phyloP scores from a whole-genome alignment of 2,329 filamentous ascomycete species.

The Coniochaeta pulveracea region DNA sequence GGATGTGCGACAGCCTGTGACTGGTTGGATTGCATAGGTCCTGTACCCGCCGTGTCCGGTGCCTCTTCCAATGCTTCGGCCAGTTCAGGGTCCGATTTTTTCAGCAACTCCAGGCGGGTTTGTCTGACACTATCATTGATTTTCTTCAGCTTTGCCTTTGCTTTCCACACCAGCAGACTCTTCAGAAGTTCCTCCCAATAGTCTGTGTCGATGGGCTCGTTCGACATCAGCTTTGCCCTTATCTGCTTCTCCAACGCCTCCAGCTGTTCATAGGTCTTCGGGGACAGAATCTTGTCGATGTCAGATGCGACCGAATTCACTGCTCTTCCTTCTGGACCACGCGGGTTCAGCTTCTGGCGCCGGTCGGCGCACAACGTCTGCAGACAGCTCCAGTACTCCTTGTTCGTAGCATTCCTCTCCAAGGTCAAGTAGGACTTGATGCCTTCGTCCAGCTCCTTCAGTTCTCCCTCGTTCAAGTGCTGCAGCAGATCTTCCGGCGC shows the following conservation, averaged over 20 bases:
- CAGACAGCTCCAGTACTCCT: constrained; percentile 88
- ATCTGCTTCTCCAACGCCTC: constrained; percentile 81
- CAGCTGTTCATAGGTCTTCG: constrained; percentile 81
- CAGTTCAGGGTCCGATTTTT: constrained; percentile 56
- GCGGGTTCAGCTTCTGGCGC: constrained; percentile 51
- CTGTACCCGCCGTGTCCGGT: constrained; percentile 22
- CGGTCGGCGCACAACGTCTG: constrained; percentile 72
- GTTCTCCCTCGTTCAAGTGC: constrained; percentile 51
- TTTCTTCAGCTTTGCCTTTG: constrained; percentile 69
- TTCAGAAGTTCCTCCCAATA: constrained; percentile 93
- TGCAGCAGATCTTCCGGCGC: constrained; percentile 76
- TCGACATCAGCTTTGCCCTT: constrained; percentile 69
- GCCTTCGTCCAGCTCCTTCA: constrained; percentile 69
- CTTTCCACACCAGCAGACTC: constrained; percentile 82
- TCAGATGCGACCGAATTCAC: constrained; percentile 76
- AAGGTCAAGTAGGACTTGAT: constrained; percentile 71
- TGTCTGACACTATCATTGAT: constrained; percentile 68
- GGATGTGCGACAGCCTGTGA: constrained; percentile 27
- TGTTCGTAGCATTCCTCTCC: constrained; percentile 66
- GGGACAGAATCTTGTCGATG: constrained; percentile 75
- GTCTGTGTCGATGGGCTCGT: constrained; percentile 89
- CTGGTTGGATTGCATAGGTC: no score
- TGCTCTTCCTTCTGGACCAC: constrained; percentile 56
- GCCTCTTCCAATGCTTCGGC: constrained; percentile 36
- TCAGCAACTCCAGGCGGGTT: constrained; percentile 54